Evolutionary conservation across 345 rosid species (phyloP), one percentile per base, ranked within the genome.

Genomic region (Populus ilicifolia): DNA sequence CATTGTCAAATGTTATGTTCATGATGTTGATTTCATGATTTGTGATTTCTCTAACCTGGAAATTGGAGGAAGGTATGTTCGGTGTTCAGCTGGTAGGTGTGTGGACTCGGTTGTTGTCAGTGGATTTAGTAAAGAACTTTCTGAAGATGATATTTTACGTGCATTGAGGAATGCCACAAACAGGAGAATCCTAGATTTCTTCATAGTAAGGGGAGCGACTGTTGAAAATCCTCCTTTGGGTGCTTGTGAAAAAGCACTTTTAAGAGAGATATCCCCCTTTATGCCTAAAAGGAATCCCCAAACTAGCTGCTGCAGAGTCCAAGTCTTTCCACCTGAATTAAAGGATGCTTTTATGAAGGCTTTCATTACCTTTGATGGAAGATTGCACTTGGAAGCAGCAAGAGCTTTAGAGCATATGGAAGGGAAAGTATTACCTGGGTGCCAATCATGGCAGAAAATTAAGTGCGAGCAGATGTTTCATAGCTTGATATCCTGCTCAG

Each of bases 341-440:
- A 84, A 74, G 72, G 93, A 67, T 78, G 14, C 44, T 59, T 73
- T 73, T 44, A 78, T 78, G 81, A 85, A 72, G 86, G 97, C 97
- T 17, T 48, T 69, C 56, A 86, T 95, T 73, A 90, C 80, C 67
- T 95, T 95, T 54, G 98, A 91, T 81, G 94, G 97, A 73, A 89
- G 91, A 80, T 83, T 89, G 59, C 98, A 93, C 86, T 83, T 95
- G 88, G 98, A 95, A 88, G 99, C 97, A 41, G 97, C 99, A 50
- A 90, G 84, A 87, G 98, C 98, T 72, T 80, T 93, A 87, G 87
- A 94, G 81, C 94, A 90, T 79, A 80, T 94, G 66, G 87, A 89
- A 52, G 81, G 97, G 67, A 87, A 87, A 76, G 92, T 86, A 27
- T 77, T 91, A 75, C 86, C 91, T 82, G 94, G 93, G 62, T 88